phyloP scores from a whole-genome alignment of 306 rosid species.

The Cicer cuneatum region DNA sequence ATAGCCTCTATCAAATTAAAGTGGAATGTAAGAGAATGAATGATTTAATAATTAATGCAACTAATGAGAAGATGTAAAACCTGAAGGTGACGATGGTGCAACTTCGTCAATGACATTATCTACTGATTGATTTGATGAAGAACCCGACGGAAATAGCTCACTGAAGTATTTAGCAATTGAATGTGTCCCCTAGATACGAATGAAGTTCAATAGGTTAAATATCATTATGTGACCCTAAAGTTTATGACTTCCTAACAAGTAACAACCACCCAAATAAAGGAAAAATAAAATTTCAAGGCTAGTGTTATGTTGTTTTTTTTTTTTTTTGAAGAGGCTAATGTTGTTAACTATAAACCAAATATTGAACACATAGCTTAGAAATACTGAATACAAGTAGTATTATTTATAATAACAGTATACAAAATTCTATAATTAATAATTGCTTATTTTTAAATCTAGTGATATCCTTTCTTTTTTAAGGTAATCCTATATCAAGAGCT shows the following conservation, averaged over 20 bases:
- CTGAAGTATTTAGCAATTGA: conserved; percentile 82
- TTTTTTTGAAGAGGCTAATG: conserved; percentile 12
- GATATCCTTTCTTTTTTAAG: conserved; percentile 9
- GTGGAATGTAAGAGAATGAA: conserved; percentile 14
- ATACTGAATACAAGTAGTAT: neutral
- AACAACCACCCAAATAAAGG: conserved; percentile 29
- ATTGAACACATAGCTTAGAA: conserved; percentile 28
- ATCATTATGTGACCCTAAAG: conserved; percentile 30
- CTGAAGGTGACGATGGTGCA: conserved; percentile 66
- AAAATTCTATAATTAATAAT: conserved; percentile 19
- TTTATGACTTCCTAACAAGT: conserved; percentile 20
- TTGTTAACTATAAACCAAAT: conserved; percentile 32
- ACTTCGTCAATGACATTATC: conserved; percentile 56
- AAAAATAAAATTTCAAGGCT: conserved; percentile 25
- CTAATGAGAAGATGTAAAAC: conserved; percentile 45
- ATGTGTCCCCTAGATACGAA: conserved; percentile 71
- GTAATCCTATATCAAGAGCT: too few species aligned
- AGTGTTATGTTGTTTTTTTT: neutral
- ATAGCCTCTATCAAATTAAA: conserved; percentile 42
- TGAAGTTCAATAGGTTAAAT: conserved; percentile 37
- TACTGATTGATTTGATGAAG: conserved; percentile 52
- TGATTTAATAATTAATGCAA: conserved; percentile 33
- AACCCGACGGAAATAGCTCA: conserved; percentile 52
- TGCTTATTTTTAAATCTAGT: conserved; percentile 32
- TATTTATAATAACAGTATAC: conserved; percentile 11